These are phyloP conservation scores for Kwoniella botswanensis DNA, from an alignment of 768 basidiomycete species.

Conservation along the genomic window DNA sequence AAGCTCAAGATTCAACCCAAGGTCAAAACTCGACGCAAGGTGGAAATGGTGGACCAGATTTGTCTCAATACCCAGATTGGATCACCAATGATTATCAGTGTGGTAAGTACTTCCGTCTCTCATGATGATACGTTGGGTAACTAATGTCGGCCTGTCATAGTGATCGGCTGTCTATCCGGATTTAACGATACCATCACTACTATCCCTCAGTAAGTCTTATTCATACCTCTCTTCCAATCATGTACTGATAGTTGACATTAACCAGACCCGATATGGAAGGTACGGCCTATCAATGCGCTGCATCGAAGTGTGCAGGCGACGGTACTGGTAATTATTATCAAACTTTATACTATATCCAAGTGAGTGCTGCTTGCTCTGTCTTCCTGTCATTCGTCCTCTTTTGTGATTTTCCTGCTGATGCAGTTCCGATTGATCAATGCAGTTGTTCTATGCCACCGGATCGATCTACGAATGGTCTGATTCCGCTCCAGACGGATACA, in stretches of 20 bases:
- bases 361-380: slow-evolving; percentile 1
- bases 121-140: background rate
- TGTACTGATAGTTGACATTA: no score
- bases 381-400: background rate
- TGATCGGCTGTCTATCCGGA: slow-evolving; percentile 28
- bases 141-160: slow-evolving; percentile 5
- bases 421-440: background rate
- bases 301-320: slow-evolving; percentile 15
- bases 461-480: slow-evolving; percentile 31
- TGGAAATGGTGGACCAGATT: slow-evolving; percentile 5
- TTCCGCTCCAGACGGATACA: slow-evolving; percentile 25
- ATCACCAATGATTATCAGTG: slow-evolving; percentile 36
- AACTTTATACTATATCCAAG: slow-evolving; percentile 28
- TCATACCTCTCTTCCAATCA: background rate
- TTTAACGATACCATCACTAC: slow-evolving; percentile 28
- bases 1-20: slow-evolving; percentile 9
- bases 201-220: slow-evolving; percentile 24
- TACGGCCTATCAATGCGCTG: slow-evolving; percentile 14
- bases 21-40: background rate
- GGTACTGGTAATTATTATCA: slow-evolving; percentile 28
- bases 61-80: slow-evolving; percentile 24
- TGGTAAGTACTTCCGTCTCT: slow-evolving; percentile 18
- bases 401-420: background rate
- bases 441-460: slow-evolving; percentile 36
- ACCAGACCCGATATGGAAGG: slow-evolving; percentile 19